Percentiles rank a stretch among this genome's conserved stretches.
Conservation (phyloP, 352 stramenopile species). For the Phytophthora pini region DNA sequence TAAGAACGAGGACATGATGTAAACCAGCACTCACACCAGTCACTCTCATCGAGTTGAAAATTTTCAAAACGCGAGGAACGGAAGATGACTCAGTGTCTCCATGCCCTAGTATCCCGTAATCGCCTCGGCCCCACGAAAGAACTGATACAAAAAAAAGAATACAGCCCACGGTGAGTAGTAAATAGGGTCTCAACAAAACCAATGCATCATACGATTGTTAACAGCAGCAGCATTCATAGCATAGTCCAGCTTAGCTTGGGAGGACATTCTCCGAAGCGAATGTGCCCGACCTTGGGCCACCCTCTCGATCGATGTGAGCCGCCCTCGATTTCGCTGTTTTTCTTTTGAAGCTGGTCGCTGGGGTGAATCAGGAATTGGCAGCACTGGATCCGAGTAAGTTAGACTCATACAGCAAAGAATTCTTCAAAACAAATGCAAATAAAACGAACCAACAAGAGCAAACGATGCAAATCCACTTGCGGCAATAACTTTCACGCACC, state of each 20-base stretch:
- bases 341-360: slow-evolving; percentile 31
- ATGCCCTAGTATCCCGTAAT: slow-evolving; percentile 66
- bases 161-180: not conserved
- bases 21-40: slow-evolving; percentile 59
- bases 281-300: slow-evolving; percentile 23
- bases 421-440: not conserved
- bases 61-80: slow-evolving; percentile 51
- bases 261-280: slow-evolving; percentile 23
- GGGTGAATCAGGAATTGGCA: slow-evolving; percentile 20
- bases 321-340: slow-evolving; percentile 10
- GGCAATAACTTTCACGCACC: slow-evolving; percentile 57
- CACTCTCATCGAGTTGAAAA: slow-evolving; percentile 68
- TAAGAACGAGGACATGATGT: slow-evolving; percentile 75
- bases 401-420: not conserved
- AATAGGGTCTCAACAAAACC: not conserved
- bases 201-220: slow-evolving; percentile 37
- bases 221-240: slow-evolving; percentile 30
- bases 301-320: slow-evolving; percentile 30
- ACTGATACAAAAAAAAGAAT: slow-evolving; percentile 37
- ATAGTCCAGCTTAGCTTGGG: slow-evolving; percentile 25
- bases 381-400: slow-evolving; percentile 10
- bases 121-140: slow-evolving; percentile 73
- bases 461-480: slow-evolving; percentile 74
- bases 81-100: slow-evolving; percentile 50
- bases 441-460: slow-evolving; percentile 62